Evolutionary conservation across 2,329 filamentous ascomycete species (phyloP).

Genomic region (Nothophaeocryptopus gaeumannii): DNA sequence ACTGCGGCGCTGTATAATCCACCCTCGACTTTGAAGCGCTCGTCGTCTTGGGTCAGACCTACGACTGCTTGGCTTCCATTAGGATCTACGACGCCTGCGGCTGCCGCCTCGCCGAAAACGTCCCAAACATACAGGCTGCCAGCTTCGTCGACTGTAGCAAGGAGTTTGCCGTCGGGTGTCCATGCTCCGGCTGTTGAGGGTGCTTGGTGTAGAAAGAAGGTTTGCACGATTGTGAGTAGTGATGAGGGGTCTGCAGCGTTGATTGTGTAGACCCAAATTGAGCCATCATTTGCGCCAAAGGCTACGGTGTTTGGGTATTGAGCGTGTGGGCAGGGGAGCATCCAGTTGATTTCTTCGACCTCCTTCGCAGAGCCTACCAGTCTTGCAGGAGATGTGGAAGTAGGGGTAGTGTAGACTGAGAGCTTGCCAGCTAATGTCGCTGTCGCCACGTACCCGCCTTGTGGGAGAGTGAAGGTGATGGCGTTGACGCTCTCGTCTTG

Average conservation of each 20-base stretch:
- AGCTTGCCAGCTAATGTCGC: slow-evolving; percentile 84
- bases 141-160: slow-evolving; percentile 88
- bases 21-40: slow-evolving; percentile 87
- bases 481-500: slow-evolving; percentile 90
- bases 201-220: slow-evolving; percentile 85
- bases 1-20: slow-evolving; percentile 86
- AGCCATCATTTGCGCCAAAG: slow-evolving; percentile 83
- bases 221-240: slow-evolving; percentile 78
- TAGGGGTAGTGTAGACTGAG: slow-evolving; percentile 49
- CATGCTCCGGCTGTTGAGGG: slow-evolving; percentile 86
- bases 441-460: slow-evolving; percentile 79
- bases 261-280: slow-evolving; percentile 93
- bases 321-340: slow-evolving; percentile 69
- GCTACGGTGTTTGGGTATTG: slow-evolving; percentile 77
- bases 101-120: slow-evolving; percentile 75
- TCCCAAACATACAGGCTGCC: slow-evolving; percentile 89
- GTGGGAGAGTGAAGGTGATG: slow-evolving; percentile 76
- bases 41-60: slow-evolving; percentile 73
- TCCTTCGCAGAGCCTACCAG: slow-evolving; percentile 79
- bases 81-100: slow-evolving; percentile 54
- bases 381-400: slow-evolving; percentile 33
- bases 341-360: slow-evolving; percentile 93
- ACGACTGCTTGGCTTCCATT: slow-evolving; percentile 63
- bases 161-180: slow-evolving; percentile 80
- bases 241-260: slow-evolving; percentile 60